A percentile compares a stretch with the other conserved stretches of the same genome.
Conservation (phyloP, 2,329 filamentous ascomycete genomes). For the Aureobasidium sp. region DNA sequence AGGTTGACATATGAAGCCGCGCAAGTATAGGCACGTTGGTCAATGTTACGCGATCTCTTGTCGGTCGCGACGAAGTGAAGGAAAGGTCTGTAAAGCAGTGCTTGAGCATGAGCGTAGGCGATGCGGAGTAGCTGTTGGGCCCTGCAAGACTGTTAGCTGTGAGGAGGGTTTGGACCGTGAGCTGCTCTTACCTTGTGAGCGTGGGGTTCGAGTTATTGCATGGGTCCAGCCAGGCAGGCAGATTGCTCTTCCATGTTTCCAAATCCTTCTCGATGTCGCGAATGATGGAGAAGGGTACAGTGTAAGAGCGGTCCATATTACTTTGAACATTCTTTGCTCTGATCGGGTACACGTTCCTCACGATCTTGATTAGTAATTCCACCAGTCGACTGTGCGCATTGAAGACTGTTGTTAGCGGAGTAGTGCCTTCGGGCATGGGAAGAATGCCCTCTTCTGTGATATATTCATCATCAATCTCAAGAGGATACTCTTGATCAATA, state of each 20-base stretch:
- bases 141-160: slow-evolving; percentile 27
- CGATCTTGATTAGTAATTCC: slow-evolving; percentile 52
- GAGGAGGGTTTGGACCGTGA: not conserved
- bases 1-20: slow-evolving; percentile 59
- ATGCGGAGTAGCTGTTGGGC: slow-evolving; percentile 69
- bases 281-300: slow-evolving; percentile 56
- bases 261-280: slow-evolving; percentile 56
- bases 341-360: slow-evolving; percentile 56
- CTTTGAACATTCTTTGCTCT: slow-evolving; percentile 37
- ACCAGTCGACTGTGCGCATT: slow-evolving; percentile 54
- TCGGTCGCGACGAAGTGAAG: slow-evolving; percentile 69
- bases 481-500: slow-evolving; percentile 40
- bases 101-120: slow-evolving; percentile 74
- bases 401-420: slow-evolving; percentile 50
- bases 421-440: slow-evolving; percentile 47
- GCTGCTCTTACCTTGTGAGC: slow-evolving; percentile 58
- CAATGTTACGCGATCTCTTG: slow-evolving; percentile 45
- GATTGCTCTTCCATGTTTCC: slow-evolving; percentile 53
- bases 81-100: slow-evolving; percentile 76
- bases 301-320: slow-evolving; percentile 46
- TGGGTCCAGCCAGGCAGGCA: slow-evolving; percentile 71
- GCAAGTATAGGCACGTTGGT: slow-evolving; percentile 71
- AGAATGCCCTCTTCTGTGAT: slow-evolving; percentile 41
- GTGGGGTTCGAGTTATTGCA: slow-evolving; percentile 64
- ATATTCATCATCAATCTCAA: slow-evolving; percentile 43